Evolutionary conservation across 2,329 filamentous ascomycete species (phyloP).

Genomic region (Lasiodiplodia citricola): DNA sequence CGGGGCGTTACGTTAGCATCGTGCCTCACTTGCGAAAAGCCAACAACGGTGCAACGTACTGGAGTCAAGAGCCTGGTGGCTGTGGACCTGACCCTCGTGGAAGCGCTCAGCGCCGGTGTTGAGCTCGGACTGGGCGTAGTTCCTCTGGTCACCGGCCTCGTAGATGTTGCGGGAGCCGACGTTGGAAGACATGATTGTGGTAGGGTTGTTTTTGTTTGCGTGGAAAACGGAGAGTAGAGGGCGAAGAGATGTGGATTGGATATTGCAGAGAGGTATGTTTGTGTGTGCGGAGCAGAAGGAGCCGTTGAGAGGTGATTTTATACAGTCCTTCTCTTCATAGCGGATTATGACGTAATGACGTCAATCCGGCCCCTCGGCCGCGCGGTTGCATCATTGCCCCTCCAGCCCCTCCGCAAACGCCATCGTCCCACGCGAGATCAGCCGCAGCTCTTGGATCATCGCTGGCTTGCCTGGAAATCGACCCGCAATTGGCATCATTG

Average conservation of each 20-base stretch:
- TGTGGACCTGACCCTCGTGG: constrained; percentile 73
- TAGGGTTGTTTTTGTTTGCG: neutral
- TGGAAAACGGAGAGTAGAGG: neutral
- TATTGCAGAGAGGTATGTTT: constrained; percentile 5
- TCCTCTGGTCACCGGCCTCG: constrained; percentile 79
- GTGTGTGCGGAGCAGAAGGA: neutral
- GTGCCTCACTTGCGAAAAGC: neutral
- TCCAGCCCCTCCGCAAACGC: constrained; percentile 19
- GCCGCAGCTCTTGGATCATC: constrained; percentile 13
- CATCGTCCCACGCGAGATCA: constrained; percentile 20
- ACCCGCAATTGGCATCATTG: constrained; percentile 11
- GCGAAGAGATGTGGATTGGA: neutral
- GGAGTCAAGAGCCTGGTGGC: constrained; percentile 72
- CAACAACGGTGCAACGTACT: constrained; percentile 57
- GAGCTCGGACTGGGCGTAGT: constrained; percentile 59
- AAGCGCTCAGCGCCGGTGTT: constrained; percentile 62
- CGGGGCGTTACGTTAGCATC: neutral
- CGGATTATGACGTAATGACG: constrained; percentile 7
- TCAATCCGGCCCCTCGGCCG: constrained; percentile 6
- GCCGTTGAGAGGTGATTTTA: constrained; percentile 6
- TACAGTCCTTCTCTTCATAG: neutral
- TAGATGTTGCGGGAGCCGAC: constrained; percentile 72
- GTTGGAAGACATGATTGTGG: constrained; percentile 60
- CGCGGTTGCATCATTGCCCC: constrained; percentile 7
- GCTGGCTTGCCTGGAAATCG: constrained; percentile 6